phyloP scores from a whole-genome alignment of 352 stramenopile genomes.

The Globisporangium carolinianum region DNA sequence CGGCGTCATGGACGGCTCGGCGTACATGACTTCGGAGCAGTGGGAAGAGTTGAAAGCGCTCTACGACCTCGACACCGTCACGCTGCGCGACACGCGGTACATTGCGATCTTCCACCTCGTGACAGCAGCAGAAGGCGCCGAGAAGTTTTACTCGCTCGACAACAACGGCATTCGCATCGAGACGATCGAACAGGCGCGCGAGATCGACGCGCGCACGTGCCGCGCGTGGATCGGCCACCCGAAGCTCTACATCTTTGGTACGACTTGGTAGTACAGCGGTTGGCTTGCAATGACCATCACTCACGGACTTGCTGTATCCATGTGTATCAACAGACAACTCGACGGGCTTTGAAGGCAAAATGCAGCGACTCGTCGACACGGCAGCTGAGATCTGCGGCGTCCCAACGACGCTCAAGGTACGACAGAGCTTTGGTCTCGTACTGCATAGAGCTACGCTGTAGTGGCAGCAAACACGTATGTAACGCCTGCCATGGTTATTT shows the following conservation, averaged over 20 bases:
- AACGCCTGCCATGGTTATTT: too few relatives aligned
- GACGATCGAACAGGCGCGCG: slow-evolving; percentile 84
- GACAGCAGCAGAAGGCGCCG: slow-evolving; percentile 90
- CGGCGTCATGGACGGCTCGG: slow-evolving; percentile 93
- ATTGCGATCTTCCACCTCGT: slow-evolving; percentile 87
- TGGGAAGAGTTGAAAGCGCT: slow-evolving; percentile 84
- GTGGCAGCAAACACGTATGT: too few relatives aligned
- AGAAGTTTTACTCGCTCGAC: slow-evolving; percentile 94
- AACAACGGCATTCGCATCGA: slow-evolving; percentile 97
- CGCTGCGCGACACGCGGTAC: slow-evolving; percentile 81
- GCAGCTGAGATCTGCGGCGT: slow-evolving; percentile 65
- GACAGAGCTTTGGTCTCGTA: background rate
- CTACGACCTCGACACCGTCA: slow-evolving; percentile 82
- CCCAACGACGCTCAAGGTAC: slow-evolving; percentile 60
- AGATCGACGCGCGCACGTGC: slow-evolving; percentile 81
- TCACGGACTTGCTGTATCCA: background rate
- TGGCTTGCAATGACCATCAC: background rate
- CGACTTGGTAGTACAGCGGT: background rate
- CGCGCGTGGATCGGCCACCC: slow-evolving; percentile 78
- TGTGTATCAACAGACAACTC: slow-evolving; percentile 50
- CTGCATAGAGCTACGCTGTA: too few relatives aligned
- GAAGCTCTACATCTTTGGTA: slow-evolving; percentile 81
- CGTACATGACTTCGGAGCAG: slow-evolving; percentile 89
- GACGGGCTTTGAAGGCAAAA: slow-evolving; percentile 81
- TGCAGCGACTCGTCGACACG: slow-evolving; percentile 82